Percentiles rank a stretch among this genome's conserved stretches.
phyloP scores from a whole-genome alignment of 805 yeast species.

The Teunomyces cretensis region DNA sequence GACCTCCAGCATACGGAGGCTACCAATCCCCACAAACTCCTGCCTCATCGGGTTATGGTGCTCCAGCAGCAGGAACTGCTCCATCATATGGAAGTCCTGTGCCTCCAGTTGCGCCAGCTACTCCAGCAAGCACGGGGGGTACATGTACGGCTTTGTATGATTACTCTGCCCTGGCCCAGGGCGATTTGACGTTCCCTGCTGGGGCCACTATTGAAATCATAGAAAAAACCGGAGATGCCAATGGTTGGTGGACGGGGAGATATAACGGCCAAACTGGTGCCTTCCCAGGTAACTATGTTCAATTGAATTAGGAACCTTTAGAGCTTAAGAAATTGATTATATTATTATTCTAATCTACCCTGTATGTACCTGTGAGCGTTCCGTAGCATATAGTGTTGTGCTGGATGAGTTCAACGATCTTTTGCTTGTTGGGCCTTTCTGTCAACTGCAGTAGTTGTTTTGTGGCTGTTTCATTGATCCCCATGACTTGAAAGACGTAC shows the following conservation, averaged over 20 bases:
- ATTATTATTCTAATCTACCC: not conserved
- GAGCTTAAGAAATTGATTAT: not conserved
- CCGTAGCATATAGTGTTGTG: not conserved
- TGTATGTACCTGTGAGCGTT: conserved; percentile 1
- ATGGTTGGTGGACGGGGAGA: conserved; percentile 98
- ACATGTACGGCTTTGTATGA: conserved; percentile 90
- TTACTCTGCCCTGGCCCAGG: conserved; percentile 88
- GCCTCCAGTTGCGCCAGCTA: conserved; percentile 10
- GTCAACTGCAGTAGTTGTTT: not conserved
- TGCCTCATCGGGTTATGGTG: conserved; percentile 15
- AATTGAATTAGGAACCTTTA: conserved; percentile 42
- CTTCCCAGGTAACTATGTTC: conserved; percentile 96
- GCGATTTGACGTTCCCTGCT: conserved; percentile 84
- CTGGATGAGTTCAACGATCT: not conserved
- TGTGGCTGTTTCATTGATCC: conserved; percentile 12
- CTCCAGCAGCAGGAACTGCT: conserved; percentile 13
- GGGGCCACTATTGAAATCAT: conserved; percentile 85
- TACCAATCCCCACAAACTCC: conserved; percentile 10
- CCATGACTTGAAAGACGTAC: conserved; percentile 15
- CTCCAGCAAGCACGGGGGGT: conserved; percentile 30
- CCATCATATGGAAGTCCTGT: conserved; percentile 27
- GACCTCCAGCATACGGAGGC: conserved; percentile 11
- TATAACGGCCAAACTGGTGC: conserved; percentile 83
- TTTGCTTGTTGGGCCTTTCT: not conserved
- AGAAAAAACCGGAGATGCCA: conserved; percentile 76